Evolutionary conservation across 2,329 filamentous ascomycete genomes (phyloP).

Genomic region (Arthrobotrys iridis): DNA sequence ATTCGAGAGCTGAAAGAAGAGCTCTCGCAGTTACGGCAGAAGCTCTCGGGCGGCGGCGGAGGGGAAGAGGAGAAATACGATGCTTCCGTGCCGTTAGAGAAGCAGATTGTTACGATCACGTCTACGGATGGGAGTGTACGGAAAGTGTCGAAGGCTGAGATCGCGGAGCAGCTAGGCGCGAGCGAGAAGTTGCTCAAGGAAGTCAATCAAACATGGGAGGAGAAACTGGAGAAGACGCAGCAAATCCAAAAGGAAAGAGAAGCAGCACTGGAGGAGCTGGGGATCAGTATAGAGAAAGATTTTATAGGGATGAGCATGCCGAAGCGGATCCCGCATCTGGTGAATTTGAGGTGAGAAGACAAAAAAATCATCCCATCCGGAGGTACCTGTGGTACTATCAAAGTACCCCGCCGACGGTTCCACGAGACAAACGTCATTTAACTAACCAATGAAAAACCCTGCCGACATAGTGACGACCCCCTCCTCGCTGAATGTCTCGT

Average conservation of each 20-base stretch:
- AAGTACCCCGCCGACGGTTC: not conserved
- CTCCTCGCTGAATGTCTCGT: constrained; percentile 94
- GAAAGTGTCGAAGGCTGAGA: constrained; percentile 97
- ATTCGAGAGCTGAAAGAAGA: constrained; percentile 98
- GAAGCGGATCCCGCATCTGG: constrained; percentile 99
- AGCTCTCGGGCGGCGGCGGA: constrained; percentile 72
- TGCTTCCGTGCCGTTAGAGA: constrained; percentile 87
- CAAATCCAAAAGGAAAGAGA: constrained; percentile 98
- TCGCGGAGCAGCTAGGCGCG: constrained; percentile 89
- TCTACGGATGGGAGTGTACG: constrained; percentile 84
- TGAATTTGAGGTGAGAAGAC: constrained; percentile 77
- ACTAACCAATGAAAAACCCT: constrained; percentile 8
- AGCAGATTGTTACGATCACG: constrained; percentile 96
- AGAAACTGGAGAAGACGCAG: constrained; percentile 94
- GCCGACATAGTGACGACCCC: constrained; percentile 75
- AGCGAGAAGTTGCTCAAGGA: constrained; percentile 93
- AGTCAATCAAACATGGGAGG: constrained; percentile 98
- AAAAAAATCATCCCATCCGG: not conserved
- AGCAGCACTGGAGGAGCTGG: constrained; percentile 90
- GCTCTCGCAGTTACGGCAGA: constrained; percentile 82
- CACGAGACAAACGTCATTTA: constrained; percentile 5
- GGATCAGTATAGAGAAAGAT: constrained; percentile 98
- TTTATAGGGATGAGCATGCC: constrained; percentile 94
- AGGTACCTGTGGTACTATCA: not conserved
- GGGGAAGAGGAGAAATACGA: constrained; percentile 84